Base-by-base conservation (phyloP, 148 eudicot genomes). In the Nepenthes gracilis region DNA sequence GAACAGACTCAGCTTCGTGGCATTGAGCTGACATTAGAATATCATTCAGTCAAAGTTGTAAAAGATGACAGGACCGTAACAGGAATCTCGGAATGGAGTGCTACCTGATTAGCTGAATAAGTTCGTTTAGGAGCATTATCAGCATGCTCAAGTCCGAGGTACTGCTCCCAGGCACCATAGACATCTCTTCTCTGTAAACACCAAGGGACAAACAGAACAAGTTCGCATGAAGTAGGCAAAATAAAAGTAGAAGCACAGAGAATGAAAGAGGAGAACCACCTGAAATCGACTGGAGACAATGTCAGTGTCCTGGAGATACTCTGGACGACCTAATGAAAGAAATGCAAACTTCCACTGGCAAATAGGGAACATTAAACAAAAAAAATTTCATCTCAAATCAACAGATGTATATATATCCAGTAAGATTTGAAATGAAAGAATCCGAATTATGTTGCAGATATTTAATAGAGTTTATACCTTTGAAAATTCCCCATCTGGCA, bases 401-500 rank as follows among this genome's bases (percentile, higher is more conserved):
- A 23, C 23, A 23, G 23, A 23, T 23, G 23, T 23, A 23, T 23
- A 23, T 23, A 23, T 23, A 23, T 23, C 23, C 23, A 23, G 23
- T 23, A 23, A 23, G 23, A 23, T 23, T 23, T 23, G 23, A 23
- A 23, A 23, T 23, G 0, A 23, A 23, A 23, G 23, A 23, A 23
- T 23, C 23, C 23, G 23, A 23, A 23, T 23, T 23, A 23, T 23
- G 23, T 23, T 23, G 23, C 23, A 23, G 23, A 23, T 23, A 23
- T 23, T 23, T 23, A 23, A 23, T 23, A 23, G 23, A 23, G 23
- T 23, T 23, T 23, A 48, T 74, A 86, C 97, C 86, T 86, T 86
- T 9, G 85, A 71, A 68, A 84, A 90, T 68, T 90, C 97, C 69
- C 86, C 95, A 72, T 90, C 95, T 15, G 82, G 85, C 68, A 90